Evolutionary conservation across 2,329 filamentous ascomycete genomes (phyloP).

Genomic region (Huntiella bhutanensis): DNA sequence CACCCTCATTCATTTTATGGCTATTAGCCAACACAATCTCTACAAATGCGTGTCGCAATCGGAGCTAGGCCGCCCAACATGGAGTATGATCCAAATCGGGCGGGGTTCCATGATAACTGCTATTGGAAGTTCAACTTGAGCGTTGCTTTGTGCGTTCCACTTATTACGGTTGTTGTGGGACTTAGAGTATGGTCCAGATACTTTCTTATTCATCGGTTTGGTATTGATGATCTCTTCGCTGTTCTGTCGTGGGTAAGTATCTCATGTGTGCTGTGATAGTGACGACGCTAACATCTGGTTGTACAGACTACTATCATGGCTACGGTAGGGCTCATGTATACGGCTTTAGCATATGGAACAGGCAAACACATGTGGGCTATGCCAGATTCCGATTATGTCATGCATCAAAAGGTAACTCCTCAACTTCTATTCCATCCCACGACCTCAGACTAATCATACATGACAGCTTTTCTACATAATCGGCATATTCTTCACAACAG

Average conservation of each 20-base stretch:
- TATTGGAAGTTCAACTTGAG: constrained; percentile 12
- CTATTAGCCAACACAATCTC: too few species aligned
- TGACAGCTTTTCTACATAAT: constrained; percentile 17
- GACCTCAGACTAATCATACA: neutral
- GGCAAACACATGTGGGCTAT: constrained; percentile 11
- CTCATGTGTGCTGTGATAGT: neutral
- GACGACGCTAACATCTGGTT: neutral
- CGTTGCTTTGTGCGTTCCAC: constrained; percentile 13
- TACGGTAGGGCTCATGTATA: neutral
- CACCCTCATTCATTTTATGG: too few species aligned
- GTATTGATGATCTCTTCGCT: constrained; percentile 15
- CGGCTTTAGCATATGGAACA: constrained; percentile 8
- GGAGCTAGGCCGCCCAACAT: neutral
- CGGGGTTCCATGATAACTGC: constrained; percentile 6
- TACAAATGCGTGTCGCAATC: too few species aligned
- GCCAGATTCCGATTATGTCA: neutral
- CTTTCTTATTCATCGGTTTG: constrained; percentile 14
- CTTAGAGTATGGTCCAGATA: constrained; percentile 15
- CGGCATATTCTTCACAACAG: constrained; percentile 18
- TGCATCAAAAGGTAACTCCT: too few species aligned
- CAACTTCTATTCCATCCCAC: neutral
- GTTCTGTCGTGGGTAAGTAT: constrained; percentile 15
- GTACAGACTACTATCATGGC: constrained; percentile 5
- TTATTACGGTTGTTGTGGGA: constrained; percentile 13
- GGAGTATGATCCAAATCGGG: neutral